Base-by-base conservation (phyloP, 306 rosid genomes). In the Cicer arietinum region DNA sequence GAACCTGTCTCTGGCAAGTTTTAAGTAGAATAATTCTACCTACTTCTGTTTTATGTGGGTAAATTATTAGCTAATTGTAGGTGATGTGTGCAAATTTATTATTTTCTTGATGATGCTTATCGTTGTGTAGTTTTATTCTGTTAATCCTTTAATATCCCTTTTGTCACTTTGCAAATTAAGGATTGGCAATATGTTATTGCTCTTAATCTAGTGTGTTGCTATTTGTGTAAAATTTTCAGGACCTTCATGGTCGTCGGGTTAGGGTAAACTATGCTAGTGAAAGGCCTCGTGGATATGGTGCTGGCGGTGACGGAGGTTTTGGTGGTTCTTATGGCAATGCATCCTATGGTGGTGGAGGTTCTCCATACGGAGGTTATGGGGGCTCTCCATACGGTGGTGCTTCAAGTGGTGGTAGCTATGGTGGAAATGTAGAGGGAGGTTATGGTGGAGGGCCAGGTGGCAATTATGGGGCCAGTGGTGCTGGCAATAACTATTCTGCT, bases 251-350 rank as follows among this genome's bases (percentile, higher is more conserved):
- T 63, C 99, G 97, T 47, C 78, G 22, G 1, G 79, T 95, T 20
- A 89, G 86, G 85, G 97, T 95, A 73, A 89, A 89, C 51, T 95
- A 86, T 81, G 98, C 99, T 14, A 92, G 76, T 68, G 97, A 95
- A 0, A 95, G 88, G 84, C 54, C 87, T 56, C 96, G 85, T 20
- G 80, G 80, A 12, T 76, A 6, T 43, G 88, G 89, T 0, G 87
- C 88, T 0, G 86, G 89, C 0, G 35, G 3, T 3, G 35, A 25
- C 4, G 35, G 35, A 25, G 83, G 81, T 42, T 65, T 18, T 48
- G 87, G 87, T 44, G 88, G 88, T 63, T 52, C 76, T 6, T 76
- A 46, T 39, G 76, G 79, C 65, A 81, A 75, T 25, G 40, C 67
- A 41, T 22, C 65, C 5, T 76, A 76, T 37, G 88, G 85, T 11